A percentile compares a stretch with the other conserved stretches of the same genome.
Evolutionary conservation across 805 yeast genomes (phyloP).

Genomic region (Ogataea trehalophila): DNA sequence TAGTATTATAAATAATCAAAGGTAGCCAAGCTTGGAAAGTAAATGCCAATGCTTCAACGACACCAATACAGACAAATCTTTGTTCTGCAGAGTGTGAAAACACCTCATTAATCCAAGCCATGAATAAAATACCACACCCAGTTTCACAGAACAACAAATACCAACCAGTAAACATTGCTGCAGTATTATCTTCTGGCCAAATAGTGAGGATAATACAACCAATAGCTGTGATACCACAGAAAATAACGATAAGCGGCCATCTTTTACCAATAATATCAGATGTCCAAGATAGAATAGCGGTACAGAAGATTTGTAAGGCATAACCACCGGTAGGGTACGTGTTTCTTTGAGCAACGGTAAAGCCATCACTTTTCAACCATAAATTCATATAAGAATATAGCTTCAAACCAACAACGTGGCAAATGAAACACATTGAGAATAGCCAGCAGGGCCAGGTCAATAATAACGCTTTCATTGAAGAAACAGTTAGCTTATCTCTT

Average conservation of each 20-base stretch:
- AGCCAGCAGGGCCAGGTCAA: slow-evolving; percentile 15
- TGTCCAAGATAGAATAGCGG: slow-evolving; percentile 23
- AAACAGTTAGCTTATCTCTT: slow-evolving; percentile 8
- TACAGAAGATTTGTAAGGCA: slow-evolving; percentile 26
- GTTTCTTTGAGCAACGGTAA: slow-evolving; percentile 24
- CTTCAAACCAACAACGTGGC: slow-evolving; percentile 17
- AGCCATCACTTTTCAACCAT: slow-evolving; percentile 27
- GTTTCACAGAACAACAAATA: slow-evolving; percentile 18
- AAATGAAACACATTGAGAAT: slow-evolving; percentile 16
- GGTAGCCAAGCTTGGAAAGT: slow-evolving; percentile 34
- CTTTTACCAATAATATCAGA: slow-evolving; percentile 28
- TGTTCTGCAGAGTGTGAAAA: slow-evolving; percentile 24
- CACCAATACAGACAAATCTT: slow-evolving; percentile 26
- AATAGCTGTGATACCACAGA: slow-evolving; percentile 13
- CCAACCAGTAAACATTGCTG: slow-evolving; percentile 24
- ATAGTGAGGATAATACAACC: slow-evolving; percentile 17
- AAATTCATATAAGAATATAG: slow-evolving; percentile 26
- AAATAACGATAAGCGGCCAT: slow-evolving; percentile 25
- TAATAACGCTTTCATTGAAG: slow-evolving; percentile 8
- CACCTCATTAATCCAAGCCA: slow-evolving; percentile 28
- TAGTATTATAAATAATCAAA: slow-evolving; percentile 29
- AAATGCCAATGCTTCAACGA: slow-evolving; percentile 29
- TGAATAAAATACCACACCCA: slow-evolving; percentile 18
- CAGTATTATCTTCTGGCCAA: slow-evolving; percentile 15
- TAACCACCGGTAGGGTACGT: slow-evolving; percentile 32